phyloP scores from a whole-genome alignment of 306 rosid species.

The Leucaena leucocephala region DNA sequence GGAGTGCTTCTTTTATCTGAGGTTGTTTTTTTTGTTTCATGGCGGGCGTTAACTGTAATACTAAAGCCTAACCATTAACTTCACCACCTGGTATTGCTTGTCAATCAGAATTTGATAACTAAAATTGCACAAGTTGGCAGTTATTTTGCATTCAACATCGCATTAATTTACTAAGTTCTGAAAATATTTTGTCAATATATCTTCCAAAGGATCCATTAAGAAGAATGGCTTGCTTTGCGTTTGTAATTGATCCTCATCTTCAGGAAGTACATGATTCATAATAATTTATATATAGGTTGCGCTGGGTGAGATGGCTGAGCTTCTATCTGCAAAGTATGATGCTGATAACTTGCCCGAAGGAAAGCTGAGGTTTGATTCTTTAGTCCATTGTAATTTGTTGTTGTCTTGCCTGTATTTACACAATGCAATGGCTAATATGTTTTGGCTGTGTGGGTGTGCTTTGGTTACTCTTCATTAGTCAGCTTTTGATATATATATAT shows the following conservation, averaged over 20 bases:
- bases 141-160: conserved; percentile 24
- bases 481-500: neutral
- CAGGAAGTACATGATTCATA: conserved; percentile 21
- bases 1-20: conserved; percentile 96
- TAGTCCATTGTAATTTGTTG: neutral
- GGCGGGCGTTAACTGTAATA: conserved; percentile 5
- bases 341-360: conserved; percentile 84
- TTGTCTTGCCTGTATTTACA: neutral
- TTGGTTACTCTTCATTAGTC: neutral
- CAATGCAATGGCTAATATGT: conserved; percentile 21
- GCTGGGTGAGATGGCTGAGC: conserved; percentile 90
- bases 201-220: conserved; percentile 18
- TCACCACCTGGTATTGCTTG: conserved; percentile 19
- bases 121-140: conserved; percentile 18
- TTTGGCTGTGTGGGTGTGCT: neutral
- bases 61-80: conserved; percentile 26
- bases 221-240: conserved; percentile 24
- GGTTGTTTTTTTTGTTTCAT: conserved; percentile 56
- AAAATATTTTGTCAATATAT: conserved; percentile 13
- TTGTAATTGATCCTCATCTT: conserved; percentile 27
- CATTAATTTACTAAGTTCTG: conserved; percentile 26
- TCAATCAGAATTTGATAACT: conserved; percentile 26
- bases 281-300: conserved; percentile 62
- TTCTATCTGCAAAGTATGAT: conserved; percentile 64
- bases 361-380: conserved; percentile 71